Base-by-base conservation (phyloP, 192 early-diverging fungal species). In the Coemansia javaensis region DNA sequence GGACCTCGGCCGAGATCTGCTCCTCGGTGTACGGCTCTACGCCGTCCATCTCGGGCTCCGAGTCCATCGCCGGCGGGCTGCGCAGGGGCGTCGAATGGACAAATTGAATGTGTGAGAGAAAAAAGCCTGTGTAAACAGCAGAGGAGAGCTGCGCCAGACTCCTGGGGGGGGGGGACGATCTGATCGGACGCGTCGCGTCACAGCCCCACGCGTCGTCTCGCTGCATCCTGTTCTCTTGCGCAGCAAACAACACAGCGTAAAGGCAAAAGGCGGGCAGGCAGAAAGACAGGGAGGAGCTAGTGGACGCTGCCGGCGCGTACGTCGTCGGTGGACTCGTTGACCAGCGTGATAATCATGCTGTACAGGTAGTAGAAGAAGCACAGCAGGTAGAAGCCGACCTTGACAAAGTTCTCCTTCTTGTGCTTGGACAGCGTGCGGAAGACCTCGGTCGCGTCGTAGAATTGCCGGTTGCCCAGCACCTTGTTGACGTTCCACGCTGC, bases 401-500 rank as follows among this genome's bases (percentile, higher is more conserved):
- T 99, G 75, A 91, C 79, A 62, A 97, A 97, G 74, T 87, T 87
- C 70, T 99, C 96, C 73, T 87, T 86, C 79, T 99, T 99, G 64
- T 97, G 93, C 53, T 81, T 70, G 30, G 83, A 78, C 34, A 99
- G 61, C 12, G 93, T 95, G 53, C 92, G 82, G 83, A 99, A 99
- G 47, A 99, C 95, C 64, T 96, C 94, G 41, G 96, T 99, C 10
- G 96, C 90, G 70, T 99, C 96, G 69, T 88, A 97, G 81, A 90
- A 87, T 66, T 98, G 92, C 52, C 85, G 83, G 52, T 84, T 82
- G 59, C 84, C 82, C 17, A 86, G 76, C 24, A 94, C 79, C 68
- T 94, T 94, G 65, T 87, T 79, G 35, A 85, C 77, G 70, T 98
- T 88, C 78, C 85, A 94, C 7, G 70, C 89, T 1, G 90, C 70